Conservation (phyloP, 495 filamentous ascomycete species). For the Beverwykella pulmonaria region DNA sequence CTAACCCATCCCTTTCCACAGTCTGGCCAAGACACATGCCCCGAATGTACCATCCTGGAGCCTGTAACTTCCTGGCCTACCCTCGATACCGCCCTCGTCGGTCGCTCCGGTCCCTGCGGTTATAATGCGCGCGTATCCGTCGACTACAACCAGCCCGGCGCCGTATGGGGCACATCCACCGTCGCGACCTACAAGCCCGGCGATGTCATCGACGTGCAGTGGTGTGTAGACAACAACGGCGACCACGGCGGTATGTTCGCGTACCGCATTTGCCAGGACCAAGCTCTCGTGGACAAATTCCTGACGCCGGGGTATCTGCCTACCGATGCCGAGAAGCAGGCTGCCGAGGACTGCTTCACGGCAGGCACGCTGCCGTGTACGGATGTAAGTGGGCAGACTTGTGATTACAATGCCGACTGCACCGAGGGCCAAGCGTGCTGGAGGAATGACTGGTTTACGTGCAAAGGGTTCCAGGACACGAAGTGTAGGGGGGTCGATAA, state of each 20-base stretch:
- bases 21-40: conserved; percentile 57
- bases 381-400: conserved; percentile 56
- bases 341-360: conserved; percentile 58
- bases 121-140: conserved; percentile 59
- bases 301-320: conserved; percentile 55
- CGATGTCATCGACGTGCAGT: conserved; percentile 55
- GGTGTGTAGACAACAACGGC: conserved; percentile 62
- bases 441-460: conserved; percentile 62
- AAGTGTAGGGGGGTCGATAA: conserved; percentile 58
- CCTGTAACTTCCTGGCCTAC: conserved; percentile 56
- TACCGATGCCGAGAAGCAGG: conserved; percentile 58
- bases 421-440: conserved; percentile 51
- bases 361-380: conserved; percentile 54
- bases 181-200: conserved; percentile 54
- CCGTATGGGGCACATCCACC: conserved; percentile 51
- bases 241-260: conserved; percentile 64
- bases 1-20: conserved; percentile 27
- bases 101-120: conserved; percentile 58
- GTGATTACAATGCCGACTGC: conserved; percentile 59
- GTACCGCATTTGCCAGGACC: conserved; percentile 60
- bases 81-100: conserved; percentile 51
- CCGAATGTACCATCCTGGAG: conserved; percentile 61
- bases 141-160: conserved; percentile 58
- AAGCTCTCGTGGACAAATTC: conserved; percentile 56
- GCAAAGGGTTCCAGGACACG: conserved; percentile 50